Conservation (phyloP, 768 basidiomycete genomes). For the Mycena filopes region DNA sequence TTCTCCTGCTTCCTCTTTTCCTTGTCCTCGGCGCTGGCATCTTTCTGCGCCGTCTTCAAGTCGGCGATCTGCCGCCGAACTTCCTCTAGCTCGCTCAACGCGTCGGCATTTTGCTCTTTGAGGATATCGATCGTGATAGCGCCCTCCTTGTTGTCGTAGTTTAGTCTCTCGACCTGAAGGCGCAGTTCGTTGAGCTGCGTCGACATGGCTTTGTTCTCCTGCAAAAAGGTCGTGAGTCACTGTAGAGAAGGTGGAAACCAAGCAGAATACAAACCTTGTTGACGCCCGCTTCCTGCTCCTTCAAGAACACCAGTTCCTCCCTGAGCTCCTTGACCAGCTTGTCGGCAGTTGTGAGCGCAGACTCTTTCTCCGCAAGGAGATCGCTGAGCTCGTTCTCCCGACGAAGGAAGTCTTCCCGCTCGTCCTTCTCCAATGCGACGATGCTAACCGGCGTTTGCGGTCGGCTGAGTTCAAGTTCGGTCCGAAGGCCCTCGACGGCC, state of each 20-base stretch:
- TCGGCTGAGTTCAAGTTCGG: conserved; percentile 76
- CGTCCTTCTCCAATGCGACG: conserved; percentile 92
- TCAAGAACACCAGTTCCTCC: conserved; percentile 90
- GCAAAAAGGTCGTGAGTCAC: conserved; percentile 23
- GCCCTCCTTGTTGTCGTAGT: conserved; percentile 97
- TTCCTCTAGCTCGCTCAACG: conserved; percentile 89
- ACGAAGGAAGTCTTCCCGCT: conserved; percentile 95
- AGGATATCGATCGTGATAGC: conserved; percentile 93
- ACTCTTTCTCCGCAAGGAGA: conserved; percentile 91
- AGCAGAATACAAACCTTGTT: conserved; percentile 74
- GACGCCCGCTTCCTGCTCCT: conserved; percentile 86
- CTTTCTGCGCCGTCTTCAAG: conserved; percentile 83
- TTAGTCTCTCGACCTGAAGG: conserved; percentile 89
- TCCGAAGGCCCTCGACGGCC: conserved; percentile 73
- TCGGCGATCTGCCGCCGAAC: conserved; percentile 83
- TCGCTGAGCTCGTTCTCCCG: conserved; percentile 98
- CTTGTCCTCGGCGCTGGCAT: conserved; percentile 92
- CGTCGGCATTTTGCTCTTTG: conserved; percentile 92
- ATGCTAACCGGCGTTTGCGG: conserved; percentile 93
- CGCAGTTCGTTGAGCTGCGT: conserved; percentile 93
- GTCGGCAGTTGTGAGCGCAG: conserved; percentile 79
- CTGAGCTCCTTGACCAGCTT: conserved; percentile 89
- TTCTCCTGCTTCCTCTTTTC: conserved; percentile 99
- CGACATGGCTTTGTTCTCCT: conserved; percentile 97
- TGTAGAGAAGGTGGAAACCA: too few species aligned